Base-by-base conservation (phyloP, 1,284 basidiomycete genomes). In the Trametes pubescens region DNA sequence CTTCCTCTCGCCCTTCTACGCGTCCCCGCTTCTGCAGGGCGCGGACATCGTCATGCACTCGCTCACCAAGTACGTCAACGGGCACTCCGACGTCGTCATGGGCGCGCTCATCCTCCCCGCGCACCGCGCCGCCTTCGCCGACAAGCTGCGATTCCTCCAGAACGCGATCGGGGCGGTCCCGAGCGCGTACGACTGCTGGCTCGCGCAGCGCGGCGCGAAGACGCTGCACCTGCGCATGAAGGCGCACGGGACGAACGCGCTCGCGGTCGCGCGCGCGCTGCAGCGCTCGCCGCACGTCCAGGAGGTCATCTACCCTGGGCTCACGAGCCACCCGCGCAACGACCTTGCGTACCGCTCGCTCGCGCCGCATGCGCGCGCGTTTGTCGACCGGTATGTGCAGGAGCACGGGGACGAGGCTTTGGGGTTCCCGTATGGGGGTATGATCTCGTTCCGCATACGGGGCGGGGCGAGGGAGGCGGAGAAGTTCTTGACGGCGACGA, bases 31-130 rank as follows among this genome's bases (percentile, higher is more conserved):
- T 34, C 84, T 90, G 49, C 88, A 91, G 44, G 92, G 94, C 38
- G 95, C 94, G 21, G 93, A 95, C 74, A 81, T 95, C 68, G 93
- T 95, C 71, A 65, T 92, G 44, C 91, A 96, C 83, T 86, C 85
- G 49, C 80, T 95, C 52, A 94, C 94, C 0, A 99, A 99, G 78
- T 98, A 98, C 80, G 82, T 98, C 74, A 95, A 95, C 74, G 96
- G 96, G 0, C 95, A 98, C 79, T 92, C 92, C 0, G 96, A 98
- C 74, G 93, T 96, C 72, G 84, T 97, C 72, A 92, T 95, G 85
- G 96, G 95, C 40, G 89, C 90, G 0, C 78, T 93, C 61, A 89
- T 95, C 70, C 83, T 98, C 10, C 89, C 90, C 18, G 72, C 85
- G 0, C 82, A 86, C 59, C 87, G 86, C 67, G 63, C 78, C 10